Conservation (phyloP, 2,329 filamentous ascomycete species). For the Aureobasidium sp. region DNA sequence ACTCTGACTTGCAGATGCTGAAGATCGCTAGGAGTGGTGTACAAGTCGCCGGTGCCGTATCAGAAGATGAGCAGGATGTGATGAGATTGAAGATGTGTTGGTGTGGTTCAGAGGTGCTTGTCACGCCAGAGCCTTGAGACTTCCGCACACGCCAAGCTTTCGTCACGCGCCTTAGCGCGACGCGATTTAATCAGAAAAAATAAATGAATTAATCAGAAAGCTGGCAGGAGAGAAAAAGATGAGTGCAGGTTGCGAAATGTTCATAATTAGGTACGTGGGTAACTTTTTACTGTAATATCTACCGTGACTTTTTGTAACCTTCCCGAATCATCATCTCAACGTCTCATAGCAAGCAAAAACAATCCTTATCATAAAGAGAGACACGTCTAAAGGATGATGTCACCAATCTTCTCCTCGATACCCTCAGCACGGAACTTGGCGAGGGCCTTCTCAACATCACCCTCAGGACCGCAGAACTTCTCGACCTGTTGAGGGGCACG, state of each 20-base stretch:
- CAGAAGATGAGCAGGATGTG: not conserved
- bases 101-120: not conserved
- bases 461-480: slow-evolving; percentile 24
- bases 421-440: slow-evolving; percentile 22
- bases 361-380: not conserved
- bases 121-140: not conserved
- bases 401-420: slow-evolving; percentile 14
- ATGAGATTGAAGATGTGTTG: not conserved
- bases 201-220: not conserved
- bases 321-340: not conserved
- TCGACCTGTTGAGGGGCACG: slow-evolving; percentile 32
- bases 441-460: slow-evolving; percentile 29
- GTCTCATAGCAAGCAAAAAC: slow-evolving; percentile 1
- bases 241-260: not conserved
- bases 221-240: too few relatives aligned
- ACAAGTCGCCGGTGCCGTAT: not conserved
- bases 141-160: not conserved
- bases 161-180: not conserved
- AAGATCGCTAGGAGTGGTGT: slow-evolving; percentile 6
- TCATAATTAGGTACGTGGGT: slow-evolving; percentile 3
- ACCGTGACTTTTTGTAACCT: slow-evolving; percentile 1
- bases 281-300: slow-evolving; percentile 2
- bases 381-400: slow-evolving; percentile 11
- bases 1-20: not conserved
- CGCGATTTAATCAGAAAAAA: not conserved